Base-by-base conservation (phyloP, 1,284 basidiomycete genomes). In the Moesziomyces sp. region DNA sequence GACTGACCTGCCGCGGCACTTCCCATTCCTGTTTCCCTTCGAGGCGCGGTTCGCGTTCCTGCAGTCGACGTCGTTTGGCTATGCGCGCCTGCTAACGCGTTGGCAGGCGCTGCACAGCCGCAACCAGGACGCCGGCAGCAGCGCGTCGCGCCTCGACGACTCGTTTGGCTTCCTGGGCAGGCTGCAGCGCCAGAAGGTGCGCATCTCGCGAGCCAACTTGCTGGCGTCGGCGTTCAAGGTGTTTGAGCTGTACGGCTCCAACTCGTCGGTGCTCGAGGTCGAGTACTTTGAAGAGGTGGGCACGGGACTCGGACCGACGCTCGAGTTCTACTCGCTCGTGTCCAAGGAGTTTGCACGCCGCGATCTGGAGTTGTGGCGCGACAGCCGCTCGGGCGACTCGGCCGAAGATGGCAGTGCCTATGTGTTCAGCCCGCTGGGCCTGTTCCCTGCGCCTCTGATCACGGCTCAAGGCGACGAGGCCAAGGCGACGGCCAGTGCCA, bases 211-310 rank as follows among this genome's bases (percentile, higher is more conserved):
- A 60, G 91, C 92, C 76, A 93, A 96, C 78, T 91, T 99, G 42
- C 88, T 99, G 24, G 94, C 98, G 82, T 97, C 94, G n/a, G 94
- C 94, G 1, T 91, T 96, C 82, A 97, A 97, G 85, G 96, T 98
- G 3, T 94, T 99, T 77, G 96, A 99, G 85, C 87, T 99, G 24
- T 99, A 98, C 81, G 96, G 94, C 8, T 85, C 85, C 0, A 94
- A 92, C 13, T 92, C 92, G 7, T 94, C 93, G 0, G 90, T 98
- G 46, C 88, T 99, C 21, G 96, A 99, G 84, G 93, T 99, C 54
- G 95, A 99, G 85, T 99, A 98, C 87, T 98, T 98, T 83, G 94
- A 97, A 82, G 97, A 99, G 87, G 96, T 97, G 52, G 97, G 97
- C 23, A 99, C 97, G 3, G 97, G 97, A 30, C 87, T 99, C 13